Conservation (phyloP, 768 basidiomycete genomes). For the Lactifluus pinguis region DNA sequence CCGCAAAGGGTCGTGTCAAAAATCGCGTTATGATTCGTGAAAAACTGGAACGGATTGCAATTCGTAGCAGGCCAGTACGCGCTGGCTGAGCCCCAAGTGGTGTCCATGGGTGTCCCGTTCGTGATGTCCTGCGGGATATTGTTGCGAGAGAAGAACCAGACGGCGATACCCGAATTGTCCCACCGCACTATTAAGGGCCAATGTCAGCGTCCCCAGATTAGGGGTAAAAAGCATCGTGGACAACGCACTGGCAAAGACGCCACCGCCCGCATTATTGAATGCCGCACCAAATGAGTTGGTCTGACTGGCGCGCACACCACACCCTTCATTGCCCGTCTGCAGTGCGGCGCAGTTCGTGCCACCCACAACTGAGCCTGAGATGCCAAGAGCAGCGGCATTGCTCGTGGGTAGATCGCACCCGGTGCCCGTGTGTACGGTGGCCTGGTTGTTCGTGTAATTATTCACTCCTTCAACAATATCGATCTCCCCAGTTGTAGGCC, state of each 20-base stretch:
- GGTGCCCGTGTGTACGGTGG: constrained; percentile 67
- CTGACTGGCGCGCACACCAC: constrained; percentile 59
- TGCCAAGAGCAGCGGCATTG: constrained; percentile 38
- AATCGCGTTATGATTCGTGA: constrained; percentile 66
- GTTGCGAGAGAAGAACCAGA: constrained; percentile 75
- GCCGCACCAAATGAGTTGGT: constrained; percentile 68
- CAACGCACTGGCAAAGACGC: constrained; percentile 80
- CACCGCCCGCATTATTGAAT: constrained; percentile 81
- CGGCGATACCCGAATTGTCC: constrained; percentile 62
- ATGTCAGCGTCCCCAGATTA: constrained; percentile 9
- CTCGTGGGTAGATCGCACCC: constrained; percentile 58
- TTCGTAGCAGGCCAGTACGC: constrained; percentile 69
- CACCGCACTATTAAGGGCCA: constrained; percentile 49
- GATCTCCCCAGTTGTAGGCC: constrained; percentile 67
- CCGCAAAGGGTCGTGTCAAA: constrained; percentile 88
- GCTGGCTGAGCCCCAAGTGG: constrained; percentile 62
- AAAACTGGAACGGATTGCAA: constrained; percentile 74
- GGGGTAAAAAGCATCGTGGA: constrained; percentile 26
- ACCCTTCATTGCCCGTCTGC: constrained; percentile 70
- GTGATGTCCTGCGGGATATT: constrained; percentile 71
- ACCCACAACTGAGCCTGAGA: constrained; percentile 57
- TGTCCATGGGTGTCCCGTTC: constrained; percentile 46
- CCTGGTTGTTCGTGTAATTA: constrained; percentile 73
- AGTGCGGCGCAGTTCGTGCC: constrained; percentile 64
- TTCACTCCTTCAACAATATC: constrained; percentile 82